A percentile compares a stretch with the other conserved stretches of the same genome.
Conservation (phyloP, 441 rosid genomes). For the Aleurites moluccanus region DNA sequence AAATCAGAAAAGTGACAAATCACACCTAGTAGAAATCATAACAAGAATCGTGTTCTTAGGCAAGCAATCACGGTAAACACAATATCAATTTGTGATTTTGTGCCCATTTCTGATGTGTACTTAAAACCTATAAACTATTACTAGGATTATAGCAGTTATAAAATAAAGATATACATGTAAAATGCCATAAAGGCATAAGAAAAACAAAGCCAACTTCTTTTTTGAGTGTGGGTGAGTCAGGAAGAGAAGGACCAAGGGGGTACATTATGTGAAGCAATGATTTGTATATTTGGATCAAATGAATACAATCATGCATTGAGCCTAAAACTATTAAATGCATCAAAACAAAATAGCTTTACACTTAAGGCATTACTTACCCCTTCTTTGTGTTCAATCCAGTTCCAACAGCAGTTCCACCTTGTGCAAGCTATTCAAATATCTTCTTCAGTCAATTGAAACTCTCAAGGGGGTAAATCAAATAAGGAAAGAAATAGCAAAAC, state of each 20-base stretch:
- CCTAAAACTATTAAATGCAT: not conserved
- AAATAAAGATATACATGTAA: too few relatives aligned
- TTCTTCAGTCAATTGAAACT: constrained; percentile 34
- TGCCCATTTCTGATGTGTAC: too few relatives aligned
- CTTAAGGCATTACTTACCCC: constrained; percentile 56
- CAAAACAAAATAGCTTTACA: constrained; percentile 8
- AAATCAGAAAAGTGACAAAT: not conserved
- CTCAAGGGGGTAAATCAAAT: not conserved
- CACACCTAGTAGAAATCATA: constrained; percentile 26
- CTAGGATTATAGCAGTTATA: too few relatives aligned
- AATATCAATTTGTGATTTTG: too few relatives aligned
- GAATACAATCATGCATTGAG: not conserved
- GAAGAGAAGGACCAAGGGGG: too few relatives aligned
- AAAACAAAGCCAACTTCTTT: too few relatives aligned
- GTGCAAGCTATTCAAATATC: constrained; percentile 79
- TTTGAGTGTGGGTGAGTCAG: too few relatives aligned
- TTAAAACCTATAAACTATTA: too few relatives aligned
- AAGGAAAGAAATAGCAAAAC: not conserved
- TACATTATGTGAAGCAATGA: not conserved
- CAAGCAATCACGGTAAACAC: too few relatives aligned
- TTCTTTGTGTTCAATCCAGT: constrained; percentile 96
- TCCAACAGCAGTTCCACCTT: constrained; percentile 99
- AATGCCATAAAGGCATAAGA: too few relatives aligned
- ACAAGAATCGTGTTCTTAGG: not conserved
- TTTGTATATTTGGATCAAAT: not conserved